Percentiles rank a stretch among this genome's conserved stretches.
These are phyloP conservation scores for Dioscorea dumetorum DNA, from an alignment of 106 monocot species.

Conservation along the genomic window DNA sequence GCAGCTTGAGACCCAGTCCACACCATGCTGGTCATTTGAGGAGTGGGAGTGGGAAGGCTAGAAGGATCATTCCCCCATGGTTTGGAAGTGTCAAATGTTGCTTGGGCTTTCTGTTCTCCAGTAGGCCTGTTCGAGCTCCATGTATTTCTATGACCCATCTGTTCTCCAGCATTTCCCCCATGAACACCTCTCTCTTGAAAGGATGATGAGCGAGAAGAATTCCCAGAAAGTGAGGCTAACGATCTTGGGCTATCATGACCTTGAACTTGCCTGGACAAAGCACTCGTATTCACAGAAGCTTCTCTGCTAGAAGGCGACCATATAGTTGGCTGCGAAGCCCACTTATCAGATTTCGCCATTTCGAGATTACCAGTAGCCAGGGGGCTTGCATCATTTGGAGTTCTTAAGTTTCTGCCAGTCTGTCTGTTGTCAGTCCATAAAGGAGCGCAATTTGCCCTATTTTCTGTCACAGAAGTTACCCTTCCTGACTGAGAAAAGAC, in stretches of 20 bases:
- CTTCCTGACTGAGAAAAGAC: constrained; percentile 8
- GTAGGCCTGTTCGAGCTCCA: constrained; percentile 19
- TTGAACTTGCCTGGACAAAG: constrained; percentile 11
- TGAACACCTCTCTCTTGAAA: constrained; percentile 16
- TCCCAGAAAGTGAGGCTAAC: constrained; percentile 12
- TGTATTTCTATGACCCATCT: constrained; percentile 22
- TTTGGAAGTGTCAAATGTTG: constrained; percentile 22
- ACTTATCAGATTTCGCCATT: constrained; percentile 8
- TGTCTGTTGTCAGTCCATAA: constrained; percentile 1
- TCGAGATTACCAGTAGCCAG: constrained; percentile 4
- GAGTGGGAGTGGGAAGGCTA: constrained; percentile 12
- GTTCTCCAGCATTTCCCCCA: constrained; percentile 19
- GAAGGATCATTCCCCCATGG: constrained; percentile 10
- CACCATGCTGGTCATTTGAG: constrained; percentile 7
- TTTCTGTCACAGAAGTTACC: neutral
- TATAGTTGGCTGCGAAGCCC: constrained; percentile 1
- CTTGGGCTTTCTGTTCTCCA: constrained; percentile 3
- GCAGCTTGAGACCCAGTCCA: constrained; percentile 14
- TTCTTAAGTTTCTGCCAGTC: constrained; percentile 9
- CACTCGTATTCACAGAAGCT: constrained; percentile 14
- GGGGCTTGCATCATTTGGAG: constrained; percentile 9
- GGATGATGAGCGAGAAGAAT: constrained; percentile 9
- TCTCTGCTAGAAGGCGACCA: constrained; percentile 4
- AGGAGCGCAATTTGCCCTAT: constrained; percentile 4
- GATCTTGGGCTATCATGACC: constrained; percentile 10